Base-by-base conservation (phyloP, 2,329 filamentous ascomycete species). In the Fusarium luffae region DNA sequence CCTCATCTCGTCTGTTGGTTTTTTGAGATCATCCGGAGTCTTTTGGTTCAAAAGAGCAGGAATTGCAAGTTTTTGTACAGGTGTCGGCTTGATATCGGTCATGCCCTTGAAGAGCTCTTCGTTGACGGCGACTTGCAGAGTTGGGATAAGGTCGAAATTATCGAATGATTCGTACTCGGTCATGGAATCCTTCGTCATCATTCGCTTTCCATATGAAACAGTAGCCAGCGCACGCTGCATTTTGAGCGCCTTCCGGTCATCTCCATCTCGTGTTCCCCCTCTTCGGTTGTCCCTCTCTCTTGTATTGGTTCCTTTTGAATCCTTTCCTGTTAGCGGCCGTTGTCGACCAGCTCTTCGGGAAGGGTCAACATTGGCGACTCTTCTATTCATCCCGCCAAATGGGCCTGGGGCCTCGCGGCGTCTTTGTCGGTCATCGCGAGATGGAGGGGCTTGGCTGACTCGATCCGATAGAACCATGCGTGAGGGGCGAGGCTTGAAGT, bases 61-160 rank as follows among this genome's bases (percentile, higher is more conserved):
- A 60, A 99, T 95, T 1, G 94, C 94, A 55, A 98, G 86, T 65
- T 91, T 89, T 80, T 99, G 96, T 8, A 97, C 91, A 0, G 96
- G 93, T 0, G 95, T 98, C 7, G 96, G 96, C 61, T 86, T 88
- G 65, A 97, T 82, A 69, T 94, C 90, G 12, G 88, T 84, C 79
- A 98, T 84, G 47, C 89, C 91, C 54, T 90, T 88, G 59, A 99
- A 85, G 9, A 90, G 92, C 73, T 97, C 92, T 3, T 86, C 85
- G 66, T 83, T 82, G 41, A 98, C 85, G 13, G 93, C 92, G 30
- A 90, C 85, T 76, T 92, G 89, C 42, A 98, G 82, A 1, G 83
- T 76, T 0, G 93, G 92, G 37, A 97, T 82, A 34, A 99, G 83
- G 43, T 90, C 84, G 74, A 99, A 93, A 71, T 93, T 86, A 59